Evolutionary conservation across 2,329 filamentous ascomycete species (phyloP), one percentile per base, ranked within the genome.

Genomic region (Colletotrichum kahawae): DNA sequence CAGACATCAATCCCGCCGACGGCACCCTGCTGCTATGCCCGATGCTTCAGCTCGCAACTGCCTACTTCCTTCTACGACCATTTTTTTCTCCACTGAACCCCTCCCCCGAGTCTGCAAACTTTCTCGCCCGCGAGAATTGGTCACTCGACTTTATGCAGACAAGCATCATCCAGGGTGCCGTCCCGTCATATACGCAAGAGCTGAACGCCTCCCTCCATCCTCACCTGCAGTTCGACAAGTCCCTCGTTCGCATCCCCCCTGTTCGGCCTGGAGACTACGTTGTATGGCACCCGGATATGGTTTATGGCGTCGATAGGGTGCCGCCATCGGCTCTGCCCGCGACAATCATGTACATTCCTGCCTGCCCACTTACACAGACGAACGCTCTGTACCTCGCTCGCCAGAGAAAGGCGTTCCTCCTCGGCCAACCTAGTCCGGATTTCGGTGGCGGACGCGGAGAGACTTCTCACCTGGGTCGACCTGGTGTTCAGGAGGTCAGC

Each of bases 201-300:
- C 89, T 95, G 67, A 92, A 89, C 38, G 86, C 90, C 2, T 83
- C 88, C n/a, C 88, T 94, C 1, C 94, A 96, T 79, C 94, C 94
- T 3, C 93, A 96, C 79, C 87, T 96, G 10, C 87, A 93, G 51
- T 88, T 96, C 9, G 85, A 89, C 21, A 85, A 87, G 51, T 93
- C 91, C 1, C 95, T 96, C 91, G 89, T 95, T 0, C 90, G 93
- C 71, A 86, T 95, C 6, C 94, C 94, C 0, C 83, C 86, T 18
- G 92, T 96, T 13, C 85, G 88, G 34, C 93, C 94, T 0, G 94
- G 94, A 5, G 94, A 96, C 82, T 96, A 93, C 79, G 93, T 95
- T 3, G 89, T 91, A 38, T 95, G 93, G 93, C 93, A 95, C 81
- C 94, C 92, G 78, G 92, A 94, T 81, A 86, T 84, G 36, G 90